phyloP scores from a whole-genome alignment of 2,329 filamentous ascomycete genomes.

The Exophiala viscosa region DNA sequence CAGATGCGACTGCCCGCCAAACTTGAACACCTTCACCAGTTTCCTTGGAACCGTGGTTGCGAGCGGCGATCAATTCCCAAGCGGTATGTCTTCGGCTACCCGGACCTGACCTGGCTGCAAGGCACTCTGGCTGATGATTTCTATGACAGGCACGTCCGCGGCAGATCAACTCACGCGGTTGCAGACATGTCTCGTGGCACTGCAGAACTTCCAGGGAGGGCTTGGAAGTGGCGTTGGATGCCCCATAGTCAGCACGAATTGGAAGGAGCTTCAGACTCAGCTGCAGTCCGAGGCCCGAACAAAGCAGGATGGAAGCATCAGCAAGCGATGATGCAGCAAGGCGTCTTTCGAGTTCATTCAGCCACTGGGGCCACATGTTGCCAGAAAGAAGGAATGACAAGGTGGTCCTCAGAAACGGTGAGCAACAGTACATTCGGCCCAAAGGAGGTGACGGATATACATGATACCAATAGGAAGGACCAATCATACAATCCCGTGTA shows the following conservation, averaged over 20 bases:
- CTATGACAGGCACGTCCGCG: constrained; percentile 14
- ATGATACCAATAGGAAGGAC: neutral
- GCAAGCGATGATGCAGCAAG: neutral
- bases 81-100: constrained; percentile 5
- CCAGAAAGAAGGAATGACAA: neutral
- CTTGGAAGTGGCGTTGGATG: constrained; percentile 24
- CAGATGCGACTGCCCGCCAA: constrained; percentile 24
- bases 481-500: neutral
- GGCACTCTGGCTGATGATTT: neutral
- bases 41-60: constrained; percentile 12
- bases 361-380: neutral
- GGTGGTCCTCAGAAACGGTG: neutral
- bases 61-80: constrained; percentile 14
- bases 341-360: neutral
- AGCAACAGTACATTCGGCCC: neutral
- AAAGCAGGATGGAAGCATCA: neutral
- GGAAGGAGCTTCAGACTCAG: constrained; percentile 16
- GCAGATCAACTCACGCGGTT: constrained; percentile 22
- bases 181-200: constrained; percentile 19
- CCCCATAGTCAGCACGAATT: constrained; percentile 22
- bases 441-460: neutral
- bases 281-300: constrained; percentile 15
- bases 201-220: constrained; percentile 25
- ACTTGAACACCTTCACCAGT: constrained; percentile 13
- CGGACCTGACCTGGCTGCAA: neutral